phyloP scores from a whole-genome alignment of 257 asterid species.

The Cordia subcordata region DNA sequence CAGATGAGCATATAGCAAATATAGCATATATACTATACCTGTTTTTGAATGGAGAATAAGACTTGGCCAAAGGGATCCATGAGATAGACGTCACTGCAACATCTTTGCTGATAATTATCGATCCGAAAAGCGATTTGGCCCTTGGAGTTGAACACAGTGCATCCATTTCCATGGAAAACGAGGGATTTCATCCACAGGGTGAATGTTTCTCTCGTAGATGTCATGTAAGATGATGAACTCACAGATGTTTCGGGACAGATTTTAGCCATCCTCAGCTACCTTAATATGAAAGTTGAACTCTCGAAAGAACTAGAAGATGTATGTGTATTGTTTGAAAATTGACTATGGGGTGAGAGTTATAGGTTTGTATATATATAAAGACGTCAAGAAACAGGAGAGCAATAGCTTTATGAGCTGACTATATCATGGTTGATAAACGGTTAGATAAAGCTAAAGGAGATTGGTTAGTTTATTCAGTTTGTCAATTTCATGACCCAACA shows the following conservation, averaged over 20 bases:
- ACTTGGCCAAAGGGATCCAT: conserved; percentile 47
- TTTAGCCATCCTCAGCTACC: conserved; percentile 52
- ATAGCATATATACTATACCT: conserved; percentile 29
- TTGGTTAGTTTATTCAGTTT: neutral
- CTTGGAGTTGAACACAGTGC: conserved; percentile 46
- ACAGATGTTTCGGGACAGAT: conserved; percentile 26
- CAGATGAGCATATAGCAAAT: too few species aligned
- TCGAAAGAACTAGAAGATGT: neutral
- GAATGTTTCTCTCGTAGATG: conserved; percentile 38
- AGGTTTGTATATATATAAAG: neutral
- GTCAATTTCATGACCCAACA: conserved; percentile 9
- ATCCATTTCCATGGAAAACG: conserved; percentile 55
- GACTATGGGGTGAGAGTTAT: neutral
- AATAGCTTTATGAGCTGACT: neutral
- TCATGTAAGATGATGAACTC: conserved; percentile 12
- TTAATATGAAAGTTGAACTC: neutral
- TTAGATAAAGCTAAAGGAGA: neutral
- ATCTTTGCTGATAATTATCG: conserved; percentile 47
- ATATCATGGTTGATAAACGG: neutral
- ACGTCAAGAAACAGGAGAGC: neutral
- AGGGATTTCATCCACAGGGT: conserved; percentile 79
- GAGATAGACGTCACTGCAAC: conserved; percentile 43
- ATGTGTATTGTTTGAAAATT: too few species aligned
- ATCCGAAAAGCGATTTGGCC: conserved; percentile 52
- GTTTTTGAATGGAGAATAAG: conserved; percentile 44